Percentiles rank a stretch among this genome's conserved stretches.
Evolutionary conservation across 2,329 filamentous ascomycete species (phyloP).

Genomic region (Akanthomyces uredinophilus): DNA sequence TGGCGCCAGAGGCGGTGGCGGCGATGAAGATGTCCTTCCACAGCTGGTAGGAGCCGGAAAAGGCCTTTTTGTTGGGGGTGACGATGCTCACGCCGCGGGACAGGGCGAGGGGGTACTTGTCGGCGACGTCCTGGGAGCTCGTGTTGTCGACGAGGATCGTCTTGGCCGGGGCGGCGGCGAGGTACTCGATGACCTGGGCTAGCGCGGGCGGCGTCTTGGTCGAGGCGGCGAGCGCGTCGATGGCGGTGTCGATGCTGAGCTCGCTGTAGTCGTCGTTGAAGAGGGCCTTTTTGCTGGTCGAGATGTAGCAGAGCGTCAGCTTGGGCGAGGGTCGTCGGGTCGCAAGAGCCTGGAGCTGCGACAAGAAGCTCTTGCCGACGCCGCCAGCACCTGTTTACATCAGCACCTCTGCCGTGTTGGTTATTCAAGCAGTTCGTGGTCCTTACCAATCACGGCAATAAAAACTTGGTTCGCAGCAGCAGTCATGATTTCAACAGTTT

Average conservation of each 20-base stretch:
- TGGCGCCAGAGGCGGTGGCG: conserved; percentile 64
- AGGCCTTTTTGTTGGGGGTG: conserved; percentile 98
- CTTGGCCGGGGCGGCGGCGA: conserved; percentile 70
- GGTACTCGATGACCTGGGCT: conserved; percentile 68
- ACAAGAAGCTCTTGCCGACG: conserved; percentile 86
- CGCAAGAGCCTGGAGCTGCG: conserved; percentile 67
- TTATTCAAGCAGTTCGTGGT: not conserved
- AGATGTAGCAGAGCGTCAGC: conserved; percentile 77
- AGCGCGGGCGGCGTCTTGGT: conserved; percentile 61
- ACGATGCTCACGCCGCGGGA: conserved; percentile 81
- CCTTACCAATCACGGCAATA: conserved; percentile 48
- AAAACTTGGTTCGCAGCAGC: conserved; percentile 41
- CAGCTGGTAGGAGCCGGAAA: conserved; percentile 72
- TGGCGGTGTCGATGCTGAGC: conserved; percentile 54
- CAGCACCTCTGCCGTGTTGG: not conserved
- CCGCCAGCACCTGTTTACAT: conserved; percentile 69
- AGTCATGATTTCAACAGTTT: conserved; percentile 32
- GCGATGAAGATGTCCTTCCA: conserved; percentile 85
- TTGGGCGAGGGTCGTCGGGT: conserved; percentile 62
- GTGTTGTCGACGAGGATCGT: conserved; percentile 93
- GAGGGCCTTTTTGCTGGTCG: conserved; percentile 78
- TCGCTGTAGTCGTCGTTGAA: conserved; percentile 68
- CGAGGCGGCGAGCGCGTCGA: conserved; percentile 60
- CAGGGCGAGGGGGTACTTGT: conserved; percentile 76
- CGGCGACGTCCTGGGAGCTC: conserved; percentile 79